Evolutionary conservation across 176 grass and related monocot species (phyloP).

Genomic region (Coix lacrymajobi): DNA sequence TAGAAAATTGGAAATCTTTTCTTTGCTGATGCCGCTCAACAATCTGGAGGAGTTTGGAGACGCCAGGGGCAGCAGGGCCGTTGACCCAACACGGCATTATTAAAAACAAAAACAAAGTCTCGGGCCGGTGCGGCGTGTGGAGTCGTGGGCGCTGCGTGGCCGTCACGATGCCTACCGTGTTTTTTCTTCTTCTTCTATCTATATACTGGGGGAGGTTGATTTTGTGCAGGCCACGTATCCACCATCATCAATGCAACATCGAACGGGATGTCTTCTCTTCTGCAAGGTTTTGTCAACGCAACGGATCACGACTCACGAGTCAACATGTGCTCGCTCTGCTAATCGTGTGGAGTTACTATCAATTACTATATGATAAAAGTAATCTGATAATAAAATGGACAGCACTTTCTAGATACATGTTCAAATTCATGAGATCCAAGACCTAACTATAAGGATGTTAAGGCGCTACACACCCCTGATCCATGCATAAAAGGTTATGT

Average conservation of each 20-base stretch:
- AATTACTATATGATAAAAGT: too few relatives aligned
- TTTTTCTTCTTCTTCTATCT: too few relatives aligned
- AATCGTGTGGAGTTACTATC: too few relatives aligned
- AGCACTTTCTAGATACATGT: too few relatives aligned
- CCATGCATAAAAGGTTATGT: too few relatives aligned
- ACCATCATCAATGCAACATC: constrained; percentile 24
- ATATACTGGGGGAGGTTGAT: neutral
- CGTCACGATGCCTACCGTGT: constrained; percentile 42
- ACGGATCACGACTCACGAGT: neutral
- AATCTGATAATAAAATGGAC: too few relatives aligned
- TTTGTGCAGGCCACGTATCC: constrained; percentile 40
- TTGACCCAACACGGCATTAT: neutral
- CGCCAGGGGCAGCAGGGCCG: neutral
- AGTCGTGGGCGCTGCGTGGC: constrained; percentile 36
- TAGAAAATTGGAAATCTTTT: too few relatives aligned
- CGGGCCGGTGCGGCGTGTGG: neutral
- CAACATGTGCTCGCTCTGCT: neutral
- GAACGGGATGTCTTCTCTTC: constrained; percentile 15
- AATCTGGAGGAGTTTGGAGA: neutral
- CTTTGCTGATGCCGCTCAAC: neutral
- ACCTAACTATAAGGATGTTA: too few relatives aligned
- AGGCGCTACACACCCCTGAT: too few relatives aligned
- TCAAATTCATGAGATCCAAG: too few relatives aligned
- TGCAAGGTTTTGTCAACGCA: neutral
- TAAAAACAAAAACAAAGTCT: neutral